These are phyloP conservation scores for Fusarium haematococcum DNA, from an alignment of 2,329 filamentous ascomycete genomes.

Conservation along the genomic window DNA sequence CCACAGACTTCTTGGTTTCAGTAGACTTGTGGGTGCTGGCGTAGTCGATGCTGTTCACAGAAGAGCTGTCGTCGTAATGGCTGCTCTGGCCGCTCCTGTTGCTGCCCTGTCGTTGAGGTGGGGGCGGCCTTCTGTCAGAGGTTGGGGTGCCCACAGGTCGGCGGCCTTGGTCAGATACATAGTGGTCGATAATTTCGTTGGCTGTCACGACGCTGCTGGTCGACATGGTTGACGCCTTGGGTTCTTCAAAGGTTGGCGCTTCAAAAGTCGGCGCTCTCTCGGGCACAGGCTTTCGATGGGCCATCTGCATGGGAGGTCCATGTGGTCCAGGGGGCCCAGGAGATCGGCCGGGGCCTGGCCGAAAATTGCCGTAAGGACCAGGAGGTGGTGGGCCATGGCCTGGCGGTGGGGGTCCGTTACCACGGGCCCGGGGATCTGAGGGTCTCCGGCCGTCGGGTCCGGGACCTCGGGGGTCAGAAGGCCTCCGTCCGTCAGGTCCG, in stretches of 20 bases:
- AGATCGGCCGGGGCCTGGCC: slow-evolving; percentile 35
- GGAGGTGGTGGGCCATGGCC: slow-evolving; percentile 34
- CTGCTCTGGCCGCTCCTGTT: slow-evolving; percentile 55
- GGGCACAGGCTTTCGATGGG: slow-evolving; percentile 48
- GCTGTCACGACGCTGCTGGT: slow-evolving; percentile 48
- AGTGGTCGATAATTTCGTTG: slow-evolving; percentile 56
- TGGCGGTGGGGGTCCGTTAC: slow-evolving; percentile 36
- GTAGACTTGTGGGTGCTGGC: slow-evolving; percentile 40
- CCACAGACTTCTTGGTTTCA: slow-evolving; percentile 55
- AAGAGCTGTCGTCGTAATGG: slow-evolving; percentile 71
- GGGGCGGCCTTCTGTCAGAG: slow-evolving; percentile 40
- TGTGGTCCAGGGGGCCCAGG: slow-evolving; percentile 43
- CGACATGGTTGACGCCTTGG: slow-evolving; percentile 40
- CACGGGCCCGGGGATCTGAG: slow-evolving; percentile 13
- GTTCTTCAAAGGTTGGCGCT: slow-evolving; percentile 19
- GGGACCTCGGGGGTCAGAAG: slow-evolving; percentile 21
- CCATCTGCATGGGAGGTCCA: slow-evolving; percentile 38
- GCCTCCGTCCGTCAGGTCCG: slow-evolving; percentile 17
- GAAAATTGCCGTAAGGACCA: slow-evolving; percentile 34
- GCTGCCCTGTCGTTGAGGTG: slow-evolving; percentile 40
- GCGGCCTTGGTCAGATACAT: slow-evolving; percentile 47
- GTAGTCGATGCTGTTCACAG: slow-evolving; percentile 37
- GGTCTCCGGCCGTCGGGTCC: slow-evolving; percentile 12
- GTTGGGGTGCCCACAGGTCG: slow-evolving; percentile 34
- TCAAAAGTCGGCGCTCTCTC: slow-evolving; percentile 28